Conservation (phyloP, 2,329 filamentous ascomycete species). For the Pleurostoma richardsiae region DNA sequence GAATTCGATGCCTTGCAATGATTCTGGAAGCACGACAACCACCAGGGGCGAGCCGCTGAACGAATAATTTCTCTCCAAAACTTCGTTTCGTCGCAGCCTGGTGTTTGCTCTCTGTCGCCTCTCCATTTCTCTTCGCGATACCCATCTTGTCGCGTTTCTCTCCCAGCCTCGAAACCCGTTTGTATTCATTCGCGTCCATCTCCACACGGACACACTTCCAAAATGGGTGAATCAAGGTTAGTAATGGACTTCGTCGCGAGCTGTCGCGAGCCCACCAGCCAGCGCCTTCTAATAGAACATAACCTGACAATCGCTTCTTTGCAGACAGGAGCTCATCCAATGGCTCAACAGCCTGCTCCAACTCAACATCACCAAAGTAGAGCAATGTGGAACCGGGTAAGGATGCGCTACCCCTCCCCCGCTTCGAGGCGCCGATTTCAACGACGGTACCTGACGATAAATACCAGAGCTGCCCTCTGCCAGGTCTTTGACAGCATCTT, state of each 20-base stretch:
- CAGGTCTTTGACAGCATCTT: slow-evolving; percentile 99
- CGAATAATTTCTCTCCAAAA: slow-evolving; percentile 13
- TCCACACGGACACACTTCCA: slow-evolving; percentile 16
- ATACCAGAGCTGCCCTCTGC: slow-evolving; percentile 78
- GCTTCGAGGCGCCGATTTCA: no score
- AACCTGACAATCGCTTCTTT: no score
- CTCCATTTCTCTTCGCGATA: not conserved
- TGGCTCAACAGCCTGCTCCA: slow-evolving; percentile 98
- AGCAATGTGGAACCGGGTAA: slow-evolving; percentile 98
- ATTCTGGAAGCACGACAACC: slow-evolving; percentile 14
- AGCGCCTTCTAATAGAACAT: no score
- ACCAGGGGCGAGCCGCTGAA: slow-evolving; percentile 5
- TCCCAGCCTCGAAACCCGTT: not conserved
- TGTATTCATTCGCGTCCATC: not conserved
- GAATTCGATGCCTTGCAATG: slow-evolving; percentile 8
- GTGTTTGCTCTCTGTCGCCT: not conserved
- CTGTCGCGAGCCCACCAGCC: not conserved
- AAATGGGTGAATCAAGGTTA: slow-evolving; percentile 62
- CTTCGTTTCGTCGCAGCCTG: not conserved
- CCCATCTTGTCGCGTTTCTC: not conserved
- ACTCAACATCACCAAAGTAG: slow-evolving; percentile 97
- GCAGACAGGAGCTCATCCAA: slow-evolving; percentile 88
- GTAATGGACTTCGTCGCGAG: not conserved
- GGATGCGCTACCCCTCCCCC: slow-evolving; percentile 22
- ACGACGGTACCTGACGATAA: no score